These are phyloP conservation scores for Suhomyces panamericanus DNA, from an alignment of 1,139 yeast species.

Conservation along the genomic window DNA sequence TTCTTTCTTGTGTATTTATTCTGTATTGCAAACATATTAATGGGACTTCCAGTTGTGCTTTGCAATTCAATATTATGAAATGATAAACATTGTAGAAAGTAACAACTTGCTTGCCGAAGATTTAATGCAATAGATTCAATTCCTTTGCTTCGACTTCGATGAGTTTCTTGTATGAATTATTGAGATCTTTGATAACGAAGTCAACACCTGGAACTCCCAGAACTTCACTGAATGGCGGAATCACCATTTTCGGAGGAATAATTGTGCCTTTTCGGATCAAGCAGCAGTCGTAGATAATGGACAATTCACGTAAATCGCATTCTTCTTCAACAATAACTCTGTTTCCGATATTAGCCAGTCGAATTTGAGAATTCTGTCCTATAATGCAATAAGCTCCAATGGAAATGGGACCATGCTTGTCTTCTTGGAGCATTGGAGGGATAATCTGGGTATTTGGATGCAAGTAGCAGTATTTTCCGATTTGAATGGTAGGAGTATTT, in stretches of 20 bases:
- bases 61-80: no score
- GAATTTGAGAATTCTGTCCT: conserved; percentile 43
- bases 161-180: conserved; percentile 40
- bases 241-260: conserved; percentile 55
- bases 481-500: conserved; percentile 33
- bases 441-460: conserved; percentile 27
- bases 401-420: conserved; percentile 32
- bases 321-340: conserved; percentile 53
- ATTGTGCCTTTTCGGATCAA: conserved; percentile 47
- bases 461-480: conserved; percentile 55
- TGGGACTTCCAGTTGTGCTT: no score
- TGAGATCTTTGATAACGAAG: conserved; percentile 33
- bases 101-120: no score
- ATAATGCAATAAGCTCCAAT: conserved; percentile 62
- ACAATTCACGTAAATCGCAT: conserved; percentile 41
- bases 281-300: conserved; percentile 65
- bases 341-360: conserved; percentile 55
- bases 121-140: conserved; percentile 23
- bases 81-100: no score
- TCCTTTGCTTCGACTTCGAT: conserved; percentile 46
- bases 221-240: conserved; percentile 63
- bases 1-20: neutral
- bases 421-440: conserved; percentile 32
- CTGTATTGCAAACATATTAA: no score
- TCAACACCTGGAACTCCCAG: conserved; percentile 37